Evolutionary conservation across 768 basidiomycete species (phyloP).

Genomic region (Dentipellis sp.): DNA sequence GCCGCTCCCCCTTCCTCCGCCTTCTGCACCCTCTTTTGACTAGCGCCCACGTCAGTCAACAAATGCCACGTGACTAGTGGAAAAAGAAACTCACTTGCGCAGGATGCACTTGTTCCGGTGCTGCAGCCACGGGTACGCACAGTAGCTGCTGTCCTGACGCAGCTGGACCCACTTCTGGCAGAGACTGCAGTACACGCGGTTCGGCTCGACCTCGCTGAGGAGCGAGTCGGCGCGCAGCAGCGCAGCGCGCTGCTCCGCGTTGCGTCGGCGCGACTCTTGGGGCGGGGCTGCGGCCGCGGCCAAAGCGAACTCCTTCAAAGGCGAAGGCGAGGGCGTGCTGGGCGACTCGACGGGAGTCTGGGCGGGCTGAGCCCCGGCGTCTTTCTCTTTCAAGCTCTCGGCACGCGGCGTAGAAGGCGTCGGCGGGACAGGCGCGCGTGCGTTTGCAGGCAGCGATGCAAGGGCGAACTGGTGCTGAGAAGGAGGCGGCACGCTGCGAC

Average conservation of each 20-base stretch:
- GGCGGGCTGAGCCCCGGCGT: not conserved
- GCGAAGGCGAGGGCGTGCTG: not conserved
- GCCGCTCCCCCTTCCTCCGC: constrained; percentile 17
- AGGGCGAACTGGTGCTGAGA: constrained; percentile 25
- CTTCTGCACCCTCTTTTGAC: constrained; percentile 16
- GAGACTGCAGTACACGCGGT: constrained; percentile 56
- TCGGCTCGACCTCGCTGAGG: constrained; percentile 60
- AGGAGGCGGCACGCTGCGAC: constrained; percentile 23
- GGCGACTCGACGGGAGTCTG: constrained; percentile 1
- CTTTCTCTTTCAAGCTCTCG: constrained; percentile 2
- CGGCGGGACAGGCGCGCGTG: constrained; percentile 7
- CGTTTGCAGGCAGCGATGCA: constrained; percentile 21
- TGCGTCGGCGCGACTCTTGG: constrained; percentile 61
- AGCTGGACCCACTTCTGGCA: constrained; percentile 82
- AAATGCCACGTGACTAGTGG: constrained; percentile 1
- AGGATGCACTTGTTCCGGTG: constrained; percentile 69
- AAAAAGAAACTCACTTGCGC: constrained; percentile 43
- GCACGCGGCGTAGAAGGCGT: constrained; percentile 3
- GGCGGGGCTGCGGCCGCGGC: not conserved
- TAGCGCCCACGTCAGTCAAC: not conserved
- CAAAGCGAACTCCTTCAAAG: not conserved
- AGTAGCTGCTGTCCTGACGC: constrained; percentile 68
- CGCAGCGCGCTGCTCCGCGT: constrained; percentile 73
- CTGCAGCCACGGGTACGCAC: constrained; percentile 76
- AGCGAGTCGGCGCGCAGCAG: constrained; percentile 57